Conservation (phyloP, 306 rosid species). For the Prunus mongolica region DNA sequence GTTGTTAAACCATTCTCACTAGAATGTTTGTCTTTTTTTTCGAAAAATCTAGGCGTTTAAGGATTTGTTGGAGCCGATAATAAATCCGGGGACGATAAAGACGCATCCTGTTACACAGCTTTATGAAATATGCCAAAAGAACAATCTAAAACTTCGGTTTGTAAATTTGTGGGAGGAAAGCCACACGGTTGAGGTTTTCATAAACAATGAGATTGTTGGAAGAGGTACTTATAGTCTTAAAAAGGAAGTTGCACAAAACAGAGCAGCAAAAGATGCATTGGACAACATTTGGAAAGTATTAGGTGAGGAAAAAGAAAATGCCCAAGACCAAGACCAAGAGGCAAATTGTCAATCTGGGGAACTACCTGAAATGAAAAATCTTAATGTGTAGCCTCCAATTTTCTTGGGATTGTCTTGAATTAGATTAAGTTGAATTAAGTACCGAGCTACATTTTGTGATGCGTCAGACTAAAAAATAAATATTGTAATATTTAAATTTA, state of each 20-base stretch:
- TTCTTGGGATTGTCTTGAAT: no score
- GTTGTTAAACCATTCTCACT: neutral
- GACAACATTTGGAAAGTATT: slow-evolving; percentile 25
- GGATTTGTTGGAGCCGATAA: slow-evolving; percentile 43
- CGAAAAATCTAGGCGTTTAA: slow-evolving; percentile 29
- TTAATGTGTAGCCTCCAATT: no score
- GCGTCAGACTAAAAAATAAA: no score
- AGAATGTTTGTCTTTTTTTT: neutral
- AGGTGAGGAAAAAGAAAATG: neutral
- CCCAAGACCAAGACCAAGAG: neutral
- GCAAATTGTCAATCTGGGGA: neutral
- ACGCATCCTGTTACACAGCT: slow-evolving; percentile 46
- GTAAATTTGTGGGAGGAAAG: slow-evolving; percentile 39
- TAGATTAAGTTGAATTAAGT: no score
- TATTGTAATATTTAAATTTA: no score
- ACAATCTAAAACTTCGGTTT: slow-evolving; percentile 23
- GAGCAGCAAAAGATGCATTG: slow-evolving; percentile 62
- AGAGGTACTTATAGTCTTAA: slow-evolving; percentile 25
- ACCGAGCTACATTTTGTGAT: no score
- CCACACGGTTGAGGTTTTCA: slow-evolving; percentile 21
- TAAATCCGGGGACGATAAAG: slow-evolving; percentile 26
- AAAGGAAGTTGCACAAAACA: slow-evolving; percentile 47
- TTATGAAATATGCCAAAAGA: slow-evolving; percentile 51
- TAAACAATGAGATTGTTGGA: slow-evolving; percentile 36
- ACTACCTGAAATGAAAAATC: no score